Evolutionary conservation across 2,329 filamentous ascomycete species (phyloP), one percentile per base, ranked within the genome.

Genomic region (Talaromyces pinophilus): DNA sequence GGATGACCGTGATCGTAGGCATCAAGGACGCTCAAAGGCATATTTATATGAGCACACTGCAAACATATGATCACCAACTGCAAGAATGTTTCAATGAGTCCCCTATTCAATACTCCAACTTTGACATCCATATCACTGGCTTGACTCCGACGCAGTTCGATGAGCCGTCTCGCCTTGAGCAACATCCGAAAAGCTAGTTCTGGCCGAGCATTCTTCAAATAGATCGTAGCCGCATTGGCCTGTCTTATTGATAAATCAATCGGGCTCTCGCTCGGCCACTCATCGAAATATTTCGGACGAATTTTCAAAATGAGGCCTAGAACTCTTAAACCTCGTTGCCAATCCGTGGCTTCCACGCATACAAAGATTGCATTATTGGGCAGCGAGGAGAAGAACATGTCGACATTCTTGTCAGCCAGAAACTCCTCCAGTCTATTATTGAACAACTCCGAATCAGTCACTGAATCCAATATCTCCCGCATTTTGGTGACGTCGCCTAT

Each of bases 101-200:
- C 42, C 13, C 57, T 22, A 22, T 7, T 54, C 38, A 68, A 67
- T 22, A 52, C 67, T n/a, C 68, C 69, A 10, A 71, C 67, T 8
- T 64, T 65, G 10, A 70, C 71, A 65, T 73, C 71, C 42, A 67
- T 28, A 62, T 73, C 71, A 1, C 64, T 67, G 3, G 68, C 70
- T 52, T 71, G 69, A 4, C 63, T 57, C 5, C 70, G 68, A 5
- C 64, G 55, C 33, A 66, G 52, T 35, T 72, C 70, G 33, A 71
- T 61, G 8, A 69, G 64, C 3, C 64, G 62, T 22, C 69, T 67
- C 30, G 70, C 69, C 35, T 69, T 67, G 19, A 72, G 70, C 4
- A 72, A 64, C 25, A 65, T 66, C 1, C 44, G 38, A 50, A 72
- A 71, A 10, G 64, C 68, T 3, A 62, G 1, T 54, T 71, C 63